A percentile compares a stretch with the other conserved stretches of the same genome.
Conservation (phyloP, 495 filamentous ascomycete genomes). For the Podospora fimiseda region DNA sequence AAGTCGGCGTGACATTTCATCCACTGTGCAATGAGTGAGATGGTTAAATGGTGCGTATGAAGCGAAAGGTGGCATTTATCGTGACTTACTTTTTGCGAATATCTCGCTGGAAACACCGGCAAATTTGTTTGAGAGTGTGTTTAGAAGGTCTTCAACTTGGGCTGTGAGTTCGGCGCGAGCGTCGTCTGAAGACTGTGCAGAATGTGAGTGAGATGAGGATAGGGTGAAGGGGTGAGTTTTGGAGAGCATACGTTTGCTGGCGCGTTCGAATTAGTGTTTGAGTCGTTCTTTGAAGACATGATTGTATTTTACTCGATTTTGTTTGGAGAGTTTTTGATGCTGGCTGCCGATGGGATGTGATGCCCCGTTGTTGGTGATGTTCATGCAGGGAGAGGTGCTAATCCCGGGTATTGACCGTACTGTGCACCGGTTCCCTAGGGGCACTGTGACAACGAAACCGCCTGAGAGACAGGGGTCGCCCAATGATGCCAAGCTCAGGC, state of each 20-base stretch:
- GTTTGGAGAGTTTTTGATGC: no score
- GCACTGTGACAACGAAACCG: neutral
- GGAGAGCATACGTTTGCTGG: constrained; percentile 28
- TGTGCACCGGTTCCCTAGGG: neutral
- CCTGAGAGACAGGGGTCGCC: no score
- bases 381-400: no score
- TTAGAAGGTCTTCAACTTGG: constrained; percentile 78
- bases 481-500: neutral
- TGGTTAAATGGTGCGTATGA: constrained; percentile 1
- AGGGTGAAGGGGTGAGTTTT: neutral
- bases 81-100: constrained; percentile 74
- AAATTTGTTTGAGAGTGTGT: constrained; percentile 79
- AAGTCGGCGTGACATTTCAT: constrained; percentile 86
- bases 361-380: neutral
- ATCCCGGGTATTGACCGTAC: no score
- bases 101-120: constrained; percentile 73
- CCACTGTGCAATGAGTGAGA: constrained; percentile 53
- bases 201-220: neutral
- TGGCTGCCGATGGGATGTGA: neutral
- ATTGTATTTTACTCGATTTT: neutral
- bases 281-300: constrained; percentile 29
- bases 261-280: constrained; percentile 17
- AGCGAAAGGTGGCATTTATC: neutral
- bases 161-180: constrained; percentile 58
- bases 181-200: constrained; percentile 30